phyloP scores from a whole-genome alignment of 148 eudicot species.

The Rhododendron henanense region DNA sequence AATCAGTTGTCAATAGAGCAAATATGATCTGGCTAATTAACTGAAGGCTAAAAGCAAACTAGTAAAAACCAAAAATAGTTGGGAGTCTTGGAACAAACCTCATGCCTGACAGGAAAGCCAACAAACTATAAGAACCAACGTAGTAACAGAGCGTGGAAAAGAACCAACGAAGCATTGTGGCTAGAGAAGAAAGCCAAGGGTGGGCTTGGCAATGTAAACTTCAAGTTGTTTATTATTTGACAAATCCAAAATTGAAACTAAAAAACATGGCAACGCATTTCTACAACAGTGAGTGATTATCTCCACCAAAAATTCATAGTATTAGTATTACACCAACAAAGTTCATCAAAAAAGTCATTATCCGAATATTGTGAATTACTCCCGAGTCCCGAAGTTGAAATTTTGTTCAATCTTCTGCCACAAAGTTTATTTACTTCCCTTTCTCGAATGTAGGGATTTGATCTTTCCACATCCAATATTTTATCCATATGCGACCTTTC shows the following conservation, averaged over 20 bases:
- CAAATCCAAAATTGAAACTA: neutral
- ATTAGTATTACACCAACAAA: neutral
- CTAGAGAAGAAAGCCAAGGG: neutral
- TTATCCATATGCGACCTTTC: neutral
- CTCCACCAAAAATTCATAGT: neutral
- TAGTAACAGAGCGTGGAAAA: neutral
- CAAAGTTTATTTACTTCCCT: neutral
- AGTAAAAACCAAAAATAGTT: neutral
- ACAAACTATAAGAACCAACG: neutral
- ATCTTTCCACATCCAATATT: neutral
- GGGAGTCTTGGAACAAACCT: neutral
- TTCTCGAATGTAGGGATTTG: neutral
- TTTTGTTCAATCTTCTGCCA: neutral
- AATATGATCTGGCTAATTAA: neutral
- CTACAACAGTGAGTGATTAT: neutral
- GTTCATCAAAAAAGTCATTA: neutral
- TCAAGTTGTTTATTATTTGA: neutral
- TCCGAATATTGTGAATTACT: neutral
- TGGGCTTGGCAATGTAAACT: neutral
- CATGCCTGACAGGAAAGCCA: slow-evolving; percentile 3
- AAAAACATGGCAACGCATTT: neutral
- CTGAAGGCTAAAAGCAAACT: neutral
- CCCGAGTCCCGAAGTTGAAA: neutral
- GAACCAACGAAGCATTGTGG: neutral
- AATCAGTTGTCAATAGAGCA: neutral